phyloP scores from a whole-genome alignment of 2,329 filamentous ascomycete species.

The Penicillium sp. region DNA sequence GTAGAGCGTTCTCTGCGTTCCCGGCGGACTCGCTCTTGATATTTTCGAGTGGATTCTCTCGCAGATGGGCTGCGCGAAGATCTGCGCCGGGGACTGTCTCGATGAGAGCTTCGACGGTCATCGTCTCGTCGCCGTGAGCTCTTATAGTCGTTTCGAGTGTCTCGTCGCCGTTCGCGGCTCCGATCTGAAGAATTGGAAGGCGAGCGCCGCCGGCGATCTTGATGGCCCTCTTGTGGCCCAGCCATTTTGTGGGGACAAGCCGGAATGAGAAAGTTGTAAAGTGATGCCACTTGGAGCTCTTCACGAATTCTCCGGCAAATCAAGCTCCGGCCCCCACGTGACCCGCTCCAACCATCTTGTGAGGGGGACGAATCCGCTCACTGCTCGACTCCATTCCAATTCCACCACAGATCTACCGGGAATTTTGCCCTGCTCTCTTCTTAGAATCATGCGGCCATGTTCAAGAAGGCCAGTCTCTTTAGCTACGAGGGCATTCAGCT shows the following conservation, averaged over 20 bases:
- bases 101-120: conserved; percentile 37
- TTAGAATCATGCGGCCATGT: conserved; percentile 51
- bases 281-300: not conserved
- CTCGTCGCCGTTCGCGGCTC: conserved; percentile 32
- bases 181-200: conserved; percentile 31
- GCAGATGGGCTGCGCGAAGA: conserved; percentile 38
- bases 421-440: conserved; percentile 27
- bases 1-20: conserved; percentile 35
- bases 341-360: conserved; percentile 14
- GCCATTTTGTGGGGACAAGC: conserved; percentile 32
- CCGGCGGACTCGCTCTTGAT: conserved; percentile 31
- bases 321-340: conserved; percentile 26
- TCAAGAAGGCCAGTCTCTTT: conserved; percentile 54
- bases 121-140: conserved; percentile 36
- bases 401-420: conserved; percentile 20
- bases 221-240: conserved; percentile 29
- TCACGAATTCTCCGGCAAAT: conserved; percentile 7
- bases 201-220: conserved; percentile 32
- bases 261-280: not conserved
- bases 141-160: conserved; percentile 31
- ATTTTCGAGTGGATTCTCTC: conserved; percentile 28
- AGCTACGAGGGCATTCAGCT: conserved; percentile 47
- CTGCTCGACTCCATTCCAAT: not conserved
- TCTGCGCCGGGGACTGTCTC: conserved; percentile 32
- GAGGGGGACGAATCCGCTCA: conserved; percentile 16